A percentile compares a stretch with the other conserved stretches of the same genome.
phyloP scores from a whole-genome alignment of 1,139 yeast genomes.

The Wickerhamiella infanticola region DNA sequence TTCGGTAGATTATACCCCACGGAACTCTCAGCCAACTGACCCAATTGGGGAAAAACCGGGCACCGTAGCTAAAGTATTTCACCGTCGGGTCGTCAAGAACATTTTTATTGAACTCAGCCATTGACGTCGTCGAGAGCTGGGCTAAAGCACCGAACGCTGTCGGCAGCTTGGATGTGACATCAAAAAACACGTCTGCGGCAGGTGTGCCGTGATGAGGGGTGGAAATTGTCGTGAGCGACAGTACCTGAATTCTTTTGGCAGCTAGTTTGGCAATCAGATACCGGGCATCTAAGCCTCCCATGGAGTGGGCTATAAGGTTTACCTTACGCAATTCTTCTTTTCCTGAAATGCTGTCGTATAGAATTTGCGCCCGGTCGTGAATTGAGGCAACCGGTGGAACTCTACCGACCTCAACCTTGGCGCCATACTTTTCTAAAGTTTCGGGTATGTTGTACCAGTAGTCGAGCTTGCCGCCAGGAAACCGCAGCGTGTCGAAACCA shows the following conservation, averaged over 20 bases:
- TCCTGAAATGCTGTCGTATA: slow-evolving; percentile 38
- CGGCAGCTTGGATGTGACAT: slow-evolving; percentile 15
- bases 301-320: slow-evolving; percentile 77
- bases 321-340: slow-evolving; percentile 27
- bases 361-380: slow-evolving; percentile 45
- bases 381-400: slow-evolving; percentile 78
- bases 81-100: slow-evolving; percentile 46
- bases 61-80: slow-evolving; percentile 70
- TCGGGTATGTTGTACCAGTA: slow-evolving; percentile 74
- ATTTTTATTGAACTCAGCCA: slow-evolving; percentile 38
- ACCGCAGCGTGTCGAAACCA: slow-evolving; percentile 45
- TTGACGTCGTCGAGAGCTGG: slow-evolving; percentile 38
- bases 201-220: slow-evolving; percentile 86
- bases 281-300: slow-evolving; percentile 86
- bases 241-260: slow-evolving; percentile 23
- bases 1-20: slow-evolving; percentile 40
- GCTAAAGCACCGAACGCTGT: slow-evolving; percentile 15
- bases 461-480: slow-evolving; percentile 37
- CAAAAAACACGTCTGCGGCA: slow-evolving; percentile 55
- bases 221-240: slow-evolving; percentile 65
- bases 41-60: slow-evolving; percentile 49
- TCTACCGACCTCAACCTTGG: slow-evolving; percentile 52
- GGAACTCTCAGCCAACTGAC: slow-evolving; percentile 45
- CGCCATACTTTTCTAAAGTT: slow-evolving; percentile 44
- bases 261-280: slow-evolving; percentile 47